Percentiles rank a stretch among this genome's conserved stretches.
phyloP scores from a whole-genome alignment of 2,329 filamentous ascomycete genomes.

The Remersonia thermophila region DNA sequence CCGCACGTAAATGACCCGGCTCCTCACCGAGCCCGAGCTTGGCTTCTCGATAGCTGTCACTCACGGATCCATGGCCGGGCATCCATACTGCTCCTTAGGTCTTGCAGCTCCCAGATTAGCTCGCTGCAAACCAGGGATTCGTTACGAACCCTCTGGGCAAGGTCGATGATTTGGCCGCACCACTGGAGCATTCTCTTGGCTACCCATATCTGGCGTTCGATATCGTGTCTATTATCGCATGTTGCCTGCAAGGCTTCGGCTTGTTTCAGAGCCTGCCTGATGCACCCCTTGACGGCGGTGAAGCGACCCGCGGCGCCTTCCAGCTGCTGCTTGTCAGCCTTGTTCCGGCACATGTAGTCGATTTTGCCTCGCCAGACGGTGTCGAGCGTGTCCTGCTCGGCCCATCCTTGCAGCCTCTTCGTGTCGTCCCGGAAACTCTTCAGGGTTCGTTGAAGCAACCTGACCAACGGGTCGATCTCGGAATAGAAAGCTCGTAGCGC shows the following conservation, averaged over 20 bases:
- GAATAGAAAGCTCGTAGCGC: slow-evolving; percentile 8
- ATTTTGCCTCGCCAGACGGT: slow-evolving; percentile 11
- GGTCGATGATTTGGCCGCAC: slow-evolving; percentile 8
- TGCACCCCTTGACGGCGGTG: not conserved
- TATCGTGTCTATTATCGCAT: slow-evolving; percentile 1
- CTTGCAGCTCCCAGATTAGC: slow-evolving; percentile 10
- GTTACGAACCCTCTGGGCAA: slow-evolving; percentile 4
- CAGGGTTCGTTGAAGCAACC: slow-evolving; percentile 4
- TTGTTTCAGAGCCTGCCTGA: slow-evolving; percentile 5
- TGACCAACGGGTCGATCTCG: slow-evolving; percentile 5
- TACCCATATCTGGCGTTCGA: slow-evolving; percentile 9
- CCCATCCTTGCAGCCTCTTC: slow-evolving; percentile 6
- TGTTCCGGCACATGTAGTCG: slow-evolving; percentile 4
- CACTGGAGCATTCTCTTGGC: slow-evolving; percentile 10
- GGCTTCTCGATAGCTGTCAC: too few species aligned
- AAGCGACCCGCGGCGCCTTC: slow-evolving; percentile 1
- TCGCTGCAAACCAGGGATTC: slow-evolving; percentile 9
- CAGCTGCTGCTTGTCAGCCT: slow-evolving; percentile 3
- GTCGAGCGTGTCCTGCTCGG: slow-evolving; percentile 10
- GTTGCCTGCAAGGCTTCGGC: slow-evolving; percentile 1
- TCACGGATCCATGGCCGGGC: slow-evolving; percentile 12
- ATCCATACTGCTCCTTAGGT: slow-evolving; percentile 5
- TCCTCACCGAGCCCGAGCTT: too few species aligned
- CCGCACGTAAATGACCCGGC: too few species aligned
- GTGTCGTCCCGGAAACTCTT: slow-evolving; percentile 8